Evolutionary conservation across 768 basidiomycete species (phyloP), one percentile per base, ranked within the genome.

Genomic region (Suillus plorans): DNA sequence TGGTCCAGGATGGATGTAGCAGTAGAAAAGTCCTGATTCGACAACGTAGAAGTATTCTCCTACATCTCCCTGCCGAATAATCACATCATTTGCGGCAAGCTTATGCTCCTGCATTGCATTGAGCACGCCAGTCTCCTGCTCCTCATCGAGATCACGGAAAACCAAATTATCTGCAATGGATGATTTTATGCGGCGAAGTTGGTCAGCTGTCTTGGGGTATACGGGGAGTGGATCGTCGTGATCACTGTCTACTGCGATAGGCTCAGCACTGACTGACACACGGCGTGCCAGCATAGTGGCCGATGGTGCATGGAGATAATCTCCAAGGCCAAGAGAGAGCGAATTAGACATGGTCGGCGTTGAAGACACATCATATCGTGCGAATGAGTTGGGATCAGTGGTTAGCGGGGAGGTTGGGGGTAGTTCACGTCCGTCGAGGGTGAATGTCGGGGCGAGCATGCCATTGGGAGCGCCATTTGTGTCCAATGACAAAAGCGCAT

Each of bases 31-130:
- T 2, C 97, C 97, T 52, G 85, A 84, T 78, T 99, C 97, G 68
- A 99, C 95, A 61, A 98, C 93, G 77, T 99, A 99, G 77, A 98
- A 99, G 78, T 89, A 95, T 71, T 98, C 96, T 62, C 97, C 97
- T 22, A 94, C 92, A 69, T 97, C 96, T 56, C 97, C 97, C 77
- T 99, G 97, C 59, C 92, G 87, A 69, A 99, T 98, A 66, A 99
- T 90, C n/a, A 96, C 89, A 69, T 95, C 89, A 67, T 90, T 89
- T 66, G 85, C 80, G 37, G 77, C 79, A 16, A 93, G 87, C 7
- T 78, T 81, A 55, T 87, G 84, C 79, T 99, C 97, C 75, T 90
- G 91, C 96, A 99, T 99, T 31, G 97, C 97, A 63, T 91, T 91
- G 28, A 99, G 81, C 22, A 96, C 97, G 53, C 95, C 95, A 1